Conservation (phyloP, 768 basidiomycete genomes). For the Collybia nuda region DNA sequence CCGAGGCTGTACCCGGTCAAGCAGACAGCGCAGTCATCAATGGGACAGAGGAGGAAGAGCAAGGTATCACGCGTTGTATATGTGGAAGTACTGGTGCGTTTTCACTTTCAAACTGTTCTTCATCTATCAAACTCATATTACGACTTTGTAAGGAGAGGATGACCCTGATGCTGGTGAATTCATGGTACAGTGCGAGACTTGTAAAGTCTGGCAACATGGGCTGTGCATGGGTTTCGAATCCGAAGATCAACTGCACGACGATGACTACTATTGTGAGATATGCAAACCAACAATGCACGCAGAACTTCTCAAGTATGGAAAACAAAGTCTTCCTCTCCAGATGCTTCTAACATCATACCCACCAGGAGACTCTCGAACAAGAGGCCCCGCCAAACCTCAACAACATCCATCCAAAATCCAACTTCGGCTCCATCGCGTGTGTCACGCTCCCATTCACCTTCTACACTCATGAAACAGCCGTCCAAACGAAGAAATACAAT, state of each 20-base stretch:
- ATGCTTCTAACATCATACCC: slow-evolving; percentile 14
- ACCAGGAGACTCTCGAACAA: slow-evolving; percentile 58
- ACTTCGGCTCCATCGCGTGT: slow-evolving; percentile 49
- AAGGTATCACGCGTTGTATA: slow-evolving; percentile 77
- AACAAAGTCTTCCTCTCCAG: slow-evolving; percentile 13
- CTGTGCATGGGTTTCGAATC: slow-evolving; percentile 91
- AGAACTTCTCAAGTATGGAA: slow-evolving; percentile 76
- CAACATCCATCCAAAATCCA: slow-evolving; percentile 57
- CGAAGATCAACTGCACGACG: slow-evolving; percentile 68
- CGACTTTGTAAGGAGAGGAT: slow-evolving; percentile 50
- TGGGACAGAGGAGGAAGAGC: slow-evolving; percentile 57
- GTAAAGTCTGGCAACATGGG: slow-evolving; percentile 98
- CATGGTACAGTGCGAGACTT: slow-evolving; percentile 97
- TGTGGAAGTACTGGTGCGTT: slow-evolving; percentile 78
- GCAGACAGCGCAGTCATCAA: slow-evolving; percentile 39
- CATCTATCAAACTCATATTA: slow-evolving; percentile 21
- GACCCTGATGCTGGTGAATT: slow-evolving; percentile 87
- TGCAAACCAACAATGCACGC: slow-evolving; percentile 87
- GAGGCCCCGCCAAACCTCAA: slow-evolving; percentile 62
- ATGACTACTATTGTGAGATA: slow-evolving; percentile 91
- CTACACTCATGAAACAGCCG: slow-evolving; percentile 54
- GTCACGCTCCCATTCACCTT: slow-evolving; percentile 77
- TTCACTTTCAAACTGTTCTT: slow-evolving; percentile 6
- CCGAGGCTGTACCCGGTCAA: slow-evolving; percentile 22
- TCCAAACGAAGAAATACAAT: slow-evolving; percentile 93